phyloP scores from a whole-genome alignment of 345 rosid genomes.

The Euphorbia pulcherrima region DNA sequence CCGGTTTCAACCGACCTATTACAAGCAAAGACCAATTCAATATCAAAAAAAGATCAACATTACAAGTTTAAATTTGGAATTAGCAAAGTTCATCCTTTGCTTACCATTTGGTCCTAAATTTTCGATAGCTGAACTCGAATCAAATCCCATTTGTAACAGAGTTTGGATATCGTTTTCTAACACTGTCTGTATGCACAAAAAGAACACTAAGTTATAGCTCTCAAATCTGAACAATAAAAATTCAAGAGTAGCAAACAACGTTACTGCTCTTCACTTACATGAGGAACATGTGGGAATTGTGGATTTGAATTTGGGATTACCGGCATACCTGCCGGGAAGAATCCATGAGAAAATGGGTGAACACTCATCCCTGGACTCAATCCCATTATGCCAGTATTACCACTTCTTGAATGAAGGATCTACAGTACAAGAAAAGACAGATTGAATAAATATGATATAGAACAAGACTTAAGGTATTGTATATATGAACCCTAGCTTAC shows the following conservation, averaged over 20 bases:
- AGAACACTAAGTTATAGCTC: conserved; percentile 6
- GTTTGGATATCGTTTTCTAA: conserved; percentile 66
- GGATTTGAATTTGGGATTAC: conserved; percentile 43
- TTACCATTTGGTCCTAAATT: conserved; percentile 60
- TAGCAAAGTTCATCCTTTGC: conserved; percentile 1
- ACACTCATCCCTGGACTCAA: conserved; percentile 43
- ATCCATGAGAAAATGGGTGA: conserved; percentile 35
- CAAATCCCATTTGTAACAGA: conserved; percentile 71
- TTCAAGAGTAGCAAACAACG: neutral
- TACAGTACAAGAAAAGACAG: conserved; percentile 18
- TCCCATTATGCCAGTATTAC: conserved; percentile 43
- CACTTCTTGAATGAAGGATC: conserved; percentile 60
- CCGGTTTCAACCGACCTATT: conserved; percentile 65
- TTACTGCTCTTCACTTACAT: conserved; percentile 35
- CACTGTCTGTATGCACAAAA: conserved; percentile 35
- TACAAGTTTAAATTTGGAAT: neutral
- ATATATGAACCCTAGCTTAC: conserved; percentile 41
- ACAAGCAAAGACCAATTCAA: neutral
- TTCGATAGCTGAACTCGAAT: conserved; percentile 55
- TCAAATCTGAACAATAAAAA: neutral
- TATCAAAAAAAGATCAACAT: neutral
- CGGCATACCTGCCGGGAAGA: conserved; percentile 48
- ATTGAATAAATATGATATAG: conserved; percentile 8
- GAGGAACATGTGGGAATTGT: conserved; percentile 57
- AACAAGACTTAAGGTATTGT: neutral